Evolutionary conservation across 1,284 basidiomycete species (phyloP).

Genomic region (Apiotrichum siamense): DNA sequence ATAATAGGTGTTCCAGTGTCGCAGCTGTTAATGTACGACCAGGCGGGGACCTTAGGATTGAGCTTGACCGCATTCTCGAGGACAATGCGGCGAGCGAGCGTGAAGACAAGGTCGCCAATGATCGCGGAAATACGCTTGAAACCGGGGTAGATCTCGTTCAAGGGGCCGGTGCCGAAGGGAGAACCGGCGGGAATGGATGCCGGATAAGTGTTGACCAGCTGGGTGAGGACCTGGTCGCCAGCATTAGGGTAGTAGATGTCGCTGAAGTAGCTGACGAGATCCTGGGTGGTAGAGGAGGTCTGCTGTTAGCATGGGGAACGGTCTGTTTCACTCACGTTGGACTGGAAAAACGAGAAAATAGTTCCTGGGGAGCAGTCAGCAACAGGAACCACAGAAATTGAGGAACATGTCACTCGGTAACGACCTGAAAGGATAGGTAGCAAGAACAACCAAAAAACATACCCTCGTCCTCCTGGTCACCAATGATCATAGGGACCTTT

Average conservation of each 20-base stretch:
- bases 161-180: conserved; percentile 11
- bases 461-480: conserved; percentile 23
- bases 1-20: conserved; percentile 11
- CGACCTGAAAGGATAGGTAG: too few relatives aligned
- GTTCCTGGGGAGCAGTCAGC: too few relatives aligned
- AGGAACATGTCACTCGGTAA: too few relatives aligned
- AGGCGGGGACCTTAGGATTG: conserved; percentile 14
- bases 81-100: conserved; percentile 14
- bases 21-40: conserved; percentile 19
- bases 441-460: too few relatives aligned
- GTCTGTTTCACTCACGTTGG: conserved; percentile 18
- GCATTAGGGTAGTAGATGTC: conserved; percentile 21
- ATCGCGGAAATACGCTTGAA: conserved; percentile 18
- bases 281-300: conserved; percentile 15
- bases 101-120: conserved; percentile 14
- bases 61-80: not conserved
- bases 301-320: conserved; percentile 28
- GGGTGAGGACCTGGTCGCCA: conserved; percentile 9
- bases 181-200: conserved; percentile 19
- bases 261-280: conserved; percentile 17
- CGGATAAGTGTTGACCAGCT: conserved; percentile 29
- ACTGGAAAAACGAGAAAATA: conserved; percentile 27
- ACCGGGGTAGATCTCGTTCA: conserved; percentile 17
- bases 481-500: conserved; percentile 18
- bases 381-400: too few relatives aligned